Percentiles rank a stretch among this genome's conserved stretches.
Conservation (phyloP, 352 stramenopile species). For the Globisporangium irregulare region DNA sequence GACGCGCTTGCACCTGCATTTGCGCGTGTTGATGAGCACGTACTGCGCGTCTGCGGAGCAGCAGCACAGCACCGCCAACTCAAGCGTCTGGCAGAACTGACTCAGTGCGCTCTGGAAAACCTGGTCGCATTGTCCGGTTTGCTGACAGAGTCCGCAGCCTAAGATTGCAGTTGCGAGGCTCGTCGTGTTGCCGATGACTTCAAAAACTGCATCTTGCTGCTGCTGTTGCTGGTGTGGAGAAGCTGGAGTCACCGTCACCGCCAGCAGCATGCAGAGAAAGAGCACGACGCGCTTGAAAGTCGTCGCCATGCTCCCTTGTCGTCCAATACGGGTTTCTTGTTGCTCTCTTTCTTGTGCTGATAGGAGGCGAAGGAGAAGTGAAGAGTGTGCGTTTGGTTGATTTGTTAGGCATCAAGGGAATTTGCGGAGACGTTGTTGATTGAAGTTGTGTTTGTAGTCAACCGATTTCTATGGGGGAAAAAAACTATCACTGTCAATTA, state of each 20-base stretch:
- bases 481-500: no score
- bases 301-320: background rate
- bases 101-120: constrained; percentile 52
- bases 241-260: background rate
- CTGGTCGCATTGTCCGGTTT: constrained; percentile 56
- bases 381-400: no score
- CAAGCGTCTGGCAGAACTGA: constrained; percentile 63
- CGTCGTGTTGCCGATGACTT: constrained; percentile 21
- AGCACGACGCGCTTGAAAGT: background rate
- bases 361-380: no score
- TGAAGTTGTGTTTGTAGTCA: no score
- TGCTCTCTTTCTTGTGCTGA: no score
- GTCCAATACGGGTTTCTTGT: background rate
- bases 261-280: background rate
- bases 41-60: constrained; percentile 63
- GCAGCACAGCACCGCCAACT: constrained; percentile 53
- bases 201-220: background rate
- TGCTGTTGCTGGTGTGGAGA: background rate
- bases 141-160: constrained; percentile 57
- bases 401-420: no score
- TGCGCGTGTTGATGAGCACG: constrained; percentile 44
- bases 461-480: no score
- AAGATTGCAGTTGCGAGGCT: constrained; percentile 46
- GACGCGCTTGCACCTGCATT: constrained; percentile 46
- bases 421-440: no score